These are phyloP conservation scores for Asterophora lycoperdoides DNA, from an alignment of 768 basidiomycete genomes.

Conservation along the genomic window DNA sequence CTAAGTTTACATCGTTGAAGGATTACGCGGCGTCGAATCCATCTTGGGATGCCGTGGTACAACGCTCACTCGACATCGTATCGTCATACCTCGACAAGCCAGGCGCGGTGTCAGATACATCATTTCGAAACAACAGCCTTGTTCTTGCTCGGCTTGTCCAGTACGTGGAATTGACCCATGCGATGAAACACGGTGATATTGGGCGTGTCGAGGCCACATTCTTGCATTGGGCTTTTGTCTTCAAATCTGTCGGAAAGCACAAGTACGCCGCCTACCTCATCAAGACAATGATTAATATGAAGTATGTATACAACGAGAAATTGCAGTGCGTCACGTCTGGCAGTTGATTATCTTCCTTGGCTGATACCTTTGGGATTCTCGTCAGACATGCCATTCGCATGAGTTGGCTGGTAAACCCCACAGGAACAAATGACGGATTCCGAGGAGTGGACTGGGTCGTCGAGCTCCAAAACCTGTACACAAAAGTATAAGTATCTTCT, in stretches of 20 bases:
- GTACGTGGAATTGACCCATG: slow-evolving; percentile 27
- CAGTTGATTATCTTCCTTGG: background rate
- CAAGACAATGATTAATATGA: slow-evolving; percentile 19
- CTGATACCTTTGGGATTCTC: too few species aligned
- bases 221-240: slow-evolving; percentile 25
- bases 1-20: slow-evolving; percentile 13
- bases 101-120: too few species aligned
- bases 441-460: slow-evolving; percentile 25
- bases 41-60: slow-evolving; percentile 13
- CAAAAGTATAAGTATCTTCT: slow-evolving; percentile 5
- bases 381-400: slow-evolving; percentile 1
- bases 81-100: slow-evolving; percentile 7
- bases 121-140: too few species aligned
- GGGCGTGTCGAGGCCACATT: slow-evolving; percentile 26
- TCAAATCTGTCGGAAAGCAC: slow-evolving; percentile 27
- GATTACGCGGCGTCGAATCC: slow-evolving; percentile 21
- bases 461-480: slow-evolving; percentile 31
- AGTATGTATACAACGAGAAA: slow-evolving; percentile 14
- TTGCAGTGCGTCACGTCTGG: slow-evolving; percentile 8
- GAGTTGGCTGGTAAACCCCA: slow-evolving; percentile 14
- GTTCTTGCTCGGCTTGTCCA: slow-evolving; percentile 5
- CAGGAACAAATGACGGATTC: slow-evolving; percentile 9
- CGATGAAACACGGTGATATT: slow-evolving; percentile 28
- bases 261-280: slow-evolving; percentile 24
- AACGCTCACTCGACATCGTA: slow-evolving; percentile 14